Base-by-base conservation (phyloP, 2,329 filamentous ascomycete species). In the Fusarium sororula region DNA sequence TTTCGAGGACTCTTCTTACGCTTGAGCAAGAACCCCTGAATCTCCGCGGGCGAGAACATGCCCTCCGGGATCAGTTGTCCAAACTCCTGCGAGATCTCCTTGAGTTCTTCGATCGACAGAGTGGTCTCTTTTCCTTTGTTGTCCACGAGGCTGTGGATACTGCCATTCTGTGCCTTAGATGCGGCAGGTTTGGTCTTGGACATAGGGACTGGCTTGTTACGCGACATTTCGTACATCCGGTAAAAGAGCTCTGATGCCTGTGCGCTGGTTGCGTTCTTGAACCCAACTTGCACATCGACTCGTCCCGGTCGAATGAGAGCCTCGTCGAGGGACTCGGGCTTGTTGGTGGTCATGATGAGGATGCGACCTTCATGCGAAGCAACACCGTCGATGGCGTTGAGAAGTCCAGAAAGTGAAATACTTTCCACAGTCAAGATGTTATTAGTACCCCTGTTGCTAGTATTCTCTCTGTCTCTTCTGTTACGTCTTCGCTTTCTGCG, bases 361-460 rank as follows among this genome's bases (percentile, higher is more conserved):
- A 96, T 89, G 51, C 93, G 89, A 32, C 93, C 93, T 82, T 96
- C 93, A 76, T 94, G 92, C 7, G 91, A 93, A 3, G 92, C 92
- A 3, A 95, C 93, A 62, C 94, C 93, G 77, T 97, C 94, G 68
- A 97, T 94, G 66, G 92, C 92, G 81, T 97, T 97, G 58, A 97
- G 87, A 3, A 97, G 87, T 2, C 93, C 93, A 0, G 93, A 94
- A 5, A 96, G 87, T 2, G 92, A 93, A 74, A 95, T 94, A n/a
- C 87, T 77, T 42, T 83, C 78, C 24, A 75, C 24, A 41, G 75
- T 12, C 41, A 79, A 30, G 57, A 74, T 67, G 20, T 67, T 77
- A 26, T 68, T 72, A 64, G 72, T 67, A 37, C 64, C 81, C 41
- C 81, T 76, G 60, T 68, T 68, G 54, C 53, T 55, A 44, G 55